A percentile compares a stretch with the other conserved stretches of the same genome.
Conservation (phyloP, 306 rosid species). For the Castanea mollissima region DNA sequence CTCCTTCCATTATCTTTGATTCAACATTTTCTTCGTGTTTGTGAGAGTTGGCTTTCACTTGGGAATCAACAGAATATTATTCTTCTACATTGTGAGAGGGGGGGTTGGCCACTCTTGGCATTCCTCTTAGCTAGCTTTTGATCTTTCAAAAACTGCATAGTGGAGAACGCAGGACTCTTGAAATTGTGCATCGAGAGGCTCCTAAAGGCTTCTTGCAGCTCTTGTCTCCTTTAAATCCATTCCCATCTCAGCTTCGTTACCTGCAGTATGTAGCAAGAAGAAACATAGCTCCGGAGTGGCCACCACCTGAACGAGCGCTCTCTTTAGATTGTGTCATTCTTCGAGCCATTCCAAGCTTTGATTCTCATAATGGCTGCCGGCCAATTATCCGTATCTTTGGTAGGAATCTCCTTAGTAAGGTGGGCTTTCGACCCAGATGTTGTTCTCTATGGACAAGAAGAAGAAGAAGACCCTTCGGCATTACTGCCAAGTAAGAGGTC, state of each 20-base stretch:
- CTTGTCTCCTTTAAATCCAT: constrained; percentile 81
- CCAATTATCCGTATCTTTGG: constrained; percentile 89
- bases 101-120: constrained; percentile 96
- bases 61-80: constrained; percentile 67
- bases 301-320: constrained; percentile 88
- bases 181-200: constrained; percentile 89
- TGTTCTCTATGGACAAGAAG: constrained; percentile 86
- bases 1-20: constrained; percentile 73
- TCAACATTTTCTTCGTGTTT: constrained; percentile 90
- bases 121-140: constrained; percentile 72
- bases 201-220: constrained; percentile 89
- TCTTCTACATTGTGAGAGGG: constrained; percentile 91
- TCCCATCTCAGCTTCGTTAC: constrained; percentile 95
- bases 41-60: constrained; percentile 77
- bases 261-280: constrained; percentile 90
- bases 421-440: constrained; percentile 86
- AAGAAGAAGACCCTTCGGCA: constrained; percentile 64
- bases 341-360: constrained; percentile 82
- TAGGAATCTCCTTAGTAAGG: constrained; percentile 69
- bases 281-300: constrained; percentile 86
- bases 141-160: constrained; percentile 67
- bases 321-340: constrained; percentile 88
- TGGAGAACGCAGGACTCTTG: constrained; percentile 80
- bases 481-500: constrained; percentile 61
- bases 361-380: constrained; percentile 80